Percentiles rank a stretch among this genome's conserved stretches.
phyloP scores from a whole-genome alignment of 2,329 filamentous ascomycete genomes.

The Colletotrichum gigasporum region DNA sequence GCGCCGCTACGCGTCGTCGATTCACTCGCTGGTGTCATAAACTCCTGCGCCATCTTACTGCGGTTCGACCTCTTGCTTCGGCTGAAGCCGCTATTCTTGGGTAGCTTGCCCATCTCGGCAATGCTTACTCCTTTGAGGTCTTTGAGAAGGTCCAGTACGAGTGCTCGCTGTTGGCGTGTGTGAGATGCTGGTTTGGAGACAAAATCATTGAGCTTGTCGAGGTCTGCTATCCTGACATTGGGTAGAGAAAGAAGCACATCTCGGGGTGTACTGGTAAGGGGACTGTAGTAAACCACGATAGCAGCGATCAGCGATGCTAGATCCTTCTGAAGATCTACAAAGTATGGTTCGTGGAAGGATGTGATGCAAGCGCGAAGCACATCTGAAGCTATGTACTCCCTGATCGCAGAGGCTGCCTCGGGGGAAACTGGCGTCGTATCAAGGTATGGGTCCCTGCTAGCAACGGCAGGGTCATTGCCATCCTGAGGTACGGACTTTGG shows the following conservation, averaged over 20 bases:
- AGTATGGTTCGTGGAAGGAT: slow-evolving; percentile 93
- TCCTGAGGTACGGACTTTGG: slow-evolving; percentile 39
- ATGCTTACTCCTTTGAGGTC: slow-evolving; percentile 91
- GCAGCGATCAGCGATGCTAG: slow-evolving; percentile 87
- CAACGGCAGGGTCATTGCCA: slow-evolving; percentile 31
- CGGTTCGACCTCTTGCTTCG: slow-evolving; percentile 55
- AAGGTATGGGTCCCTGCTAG: slow-evolving; percentile 31
- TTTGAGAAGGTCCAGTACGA: slow-evolving; percentile 86
- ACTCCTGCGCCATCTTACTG: slow-evolving; percentile 72
- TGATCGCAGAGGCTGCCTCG: slow-evolving; percentile 72
- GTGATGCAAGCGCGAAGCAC: slow-evolving; percentile 91
- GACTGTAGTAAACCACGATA: slow-evolving; percentile 81
- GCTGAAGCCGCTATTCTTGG: slow-evolving; percentile 56
- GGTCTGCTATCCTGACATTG: slow-evolving; percentile 74
- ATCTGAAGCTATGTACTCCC: slow-evolving; percentile 89
- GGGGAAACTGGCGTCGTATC: slow-evolving; percentile 58
- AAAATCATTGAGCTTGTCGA: slow-evolving; percentile 71
- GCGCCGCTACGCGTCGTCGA: slow-evolving; percentile 40
- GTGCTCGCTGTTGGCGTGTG: slow-evolving; percentile 79
- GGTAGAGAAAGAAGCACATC: slow-evolving; percentile 83
- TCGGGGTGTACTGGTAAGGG: slow-evolving; percentile 74
- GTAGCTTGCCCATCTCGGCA: slow-evolving; percentile 89
- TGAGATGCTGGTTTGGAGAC: slow-evolving; percentile 67
- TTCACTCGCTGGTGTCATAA: slow-evolving; percentile 60
- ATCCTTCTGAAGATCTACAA: slow-evolving; percentile 95